Evolutionary conservation across 257 asterid species (phyloP).

Genomic region (Dorcoceras hygrometricum): DNA sequence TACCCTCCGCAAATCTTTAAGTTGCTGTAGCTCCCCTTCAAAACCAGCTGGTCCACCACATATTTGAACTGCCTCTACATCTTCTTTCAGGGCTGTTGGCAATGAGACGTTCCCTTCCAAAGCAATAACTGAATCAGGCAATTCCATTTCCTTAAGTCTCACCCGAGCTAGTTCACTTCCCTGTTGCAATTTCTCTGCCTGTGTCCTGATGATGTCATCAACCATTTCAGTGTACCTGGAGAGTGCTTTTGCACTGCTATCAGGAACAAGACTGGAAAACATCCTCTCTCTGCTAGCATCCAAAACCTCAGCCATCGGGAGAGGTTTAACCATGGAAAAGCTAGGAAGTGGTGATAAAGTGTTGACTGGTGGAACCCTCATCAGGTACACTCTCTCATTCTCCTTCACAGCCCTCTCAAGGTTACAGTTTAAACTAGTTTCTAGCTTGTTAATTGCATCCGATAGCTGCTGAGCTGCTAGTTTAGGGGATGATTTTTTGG

Average conservation of each 20-base stretch:
- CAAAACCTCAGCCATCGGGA: conserved; percentile 84
- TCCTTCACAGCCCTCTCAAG: conserved; percentile 91
- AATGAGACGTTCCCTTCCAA: conserved; percentile 72
- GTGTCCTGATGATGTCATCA: conserved; percentile 83
- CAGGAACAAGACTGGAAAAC: conserved; percentile 96
- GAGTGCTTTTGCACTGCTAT: conserved; percentile 87
- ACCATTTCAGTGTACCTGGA: conserved; percentile 97
- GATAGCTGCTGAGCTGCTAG: conserved; percentile 87
- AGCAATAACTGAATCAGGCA: conserved; percentile 91
- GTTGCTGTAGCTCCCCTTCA: conserved; percentile 87
- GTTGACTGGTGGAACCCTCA: conserved; percentile 90
- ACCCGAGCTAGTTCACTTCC: conserved; percentile 98
- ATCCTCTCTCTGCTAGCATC: conserved; percentile 86
- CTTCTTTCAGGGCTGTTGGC: conserved; percentile 71
- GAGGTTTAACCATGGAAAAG: conserved; percentile 87
- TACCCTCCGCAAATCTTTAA: conserved; percentile 90
- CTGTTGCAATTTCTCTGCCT: conserved; percentile 96
- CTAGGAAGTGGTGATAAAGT: conserved; percentile 79
- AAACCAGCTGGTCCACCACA: conserved; percentile 94
- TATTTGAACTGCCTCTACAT: conserved; percentile 88
- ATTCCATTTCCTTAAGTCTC: conserved; percentile 92
- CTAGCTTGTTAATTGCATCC: conserved; percentile 76
- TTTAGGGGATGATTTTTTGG: conserved; percentile 73
- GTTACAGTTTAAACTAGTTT: conserved; percentile 58
- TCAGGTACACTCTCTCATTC: conserved; percentile 91